Evolutionary conservation across 1,139 yeast species (phyloP), one percentile per base, ranked within the genome.

Genomic region (Debaryomyces sp.): DNA sequence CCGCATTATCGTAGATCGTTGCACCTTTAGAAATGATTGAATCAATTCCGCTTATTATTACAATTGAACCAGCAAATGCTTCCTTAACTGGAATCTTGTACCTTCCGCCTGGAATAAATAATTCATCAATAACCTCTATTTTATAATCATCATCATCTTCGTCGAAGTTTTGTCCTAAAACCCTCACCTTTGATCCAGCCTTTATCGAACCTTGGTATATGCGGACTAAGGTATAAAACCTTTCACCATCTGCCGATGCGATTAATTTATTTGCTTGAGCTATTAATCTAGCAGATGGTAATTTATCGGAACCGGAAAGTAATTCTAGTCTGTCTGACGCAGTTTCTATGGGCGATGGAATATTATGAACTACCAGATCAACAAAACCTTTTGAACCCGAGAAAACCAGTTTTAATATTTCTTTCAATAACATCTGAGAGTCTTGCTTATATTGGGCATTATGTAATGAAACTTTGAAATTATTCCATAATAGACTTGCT

Each of bases 91-190:
- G 78, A 0, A 86, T 67, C 33, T 76, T 77, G 62, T 89, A 91
- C 52, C 96, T 75, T 0, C 94, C 94, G 44, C 90, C 86, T 22
- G 89, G 78, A 1, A 90, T 56, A 57, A 74, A 84, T 10, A 91
- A 64, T 6, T 75, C 79, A 5, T 71, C 70, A 3, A 87, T 66
- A 0, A 65, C 67, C 37, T 70, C 75, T 2, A 73, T 65, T 48
- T 73, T 69, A 48, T 72, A 84, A 46, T 85, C 88, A 32, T 80
- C 82, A 34, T 73, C 83, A 43, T 81, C 85, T 8, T 73, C 69
- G 6, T 71, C 61, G 52, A 68, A 84, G 24, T 70, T 69, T 44
- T 81, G 88, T 0, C 90, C 92, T 4, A 87, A 61, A 1, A 91
- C 73, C 38, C 72, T 71, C 2, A 90, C 76, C 24, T 64, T 61